Evolutionary conservation across 2,329 filamentous ascomycete genomes (phyloP).

Genomic region (Xylaria sp.): DNA sequence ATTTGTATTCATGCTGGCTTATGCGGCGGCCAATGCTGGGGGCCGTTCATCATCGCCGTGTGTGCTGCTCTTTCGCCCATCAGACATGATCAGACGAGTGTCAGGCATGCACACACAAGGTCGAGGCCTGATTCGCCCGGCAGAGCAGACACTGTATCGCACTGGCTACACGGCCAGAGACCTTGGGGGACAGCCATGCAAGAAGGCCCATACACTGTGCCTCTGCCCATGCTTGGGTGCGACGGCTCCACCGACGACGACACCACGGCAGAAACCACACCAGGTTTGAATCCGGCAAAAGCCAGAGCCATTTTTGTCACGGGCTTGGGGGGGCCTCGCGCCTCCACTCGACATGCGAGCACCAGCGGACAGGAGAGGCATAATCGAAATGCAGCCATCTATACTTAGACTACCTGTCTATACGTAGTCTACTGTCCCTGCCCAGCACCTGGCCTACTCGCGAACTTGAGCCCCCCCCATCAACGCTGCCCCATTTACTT

Average conservation of each 20-base stretch:
- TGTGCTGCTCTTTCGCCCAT: conserved; percentile 27
- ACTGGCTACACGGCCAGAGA: conserved; percentile 33
- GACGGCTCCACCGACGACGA: conserved; percentile 31
- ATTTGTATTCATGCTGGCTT: conserved; percentile 28
- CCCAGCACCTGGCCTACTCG: no score
- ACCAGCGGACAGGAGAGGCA: neutral
- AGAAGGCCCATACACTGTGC: conserved; percentile 32
- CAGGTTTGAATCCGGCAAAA: conserved; percentile 32
- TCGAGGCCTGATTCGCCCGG: conserved; percentile 26
- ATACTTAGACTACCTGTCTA: no score
- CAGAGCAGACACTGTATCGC: conserved; percentile 26
- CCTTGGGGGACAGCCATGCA: conserved; percentile 14
- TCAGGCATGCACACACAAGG: conserved; percentile 34
- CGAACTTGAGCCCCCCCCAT: no score
- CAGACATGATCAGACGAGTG: conserved; percentile 26
- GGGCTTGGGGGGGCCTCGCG: neutral
- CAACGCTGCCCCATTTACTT: conserved; percentile 21
- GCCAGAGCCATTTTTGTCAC: conserved; percentile 27
- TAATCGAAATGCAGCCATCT: conserved; percentile 27
- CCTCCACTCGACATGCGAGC: conserved; percentile 7
- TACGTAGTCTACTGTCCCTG: no score
- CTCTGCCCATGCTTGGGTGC: conserved; percentile 14
- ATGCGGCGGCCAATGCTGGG: conserved; percentile 32
- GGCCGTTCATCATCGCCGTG: neutral
- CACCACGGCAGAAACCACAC: conserved; percentile 31